Conservation (phyloP, 1,139 yeast genomes). For the Pichia norvegensis region DNA sequence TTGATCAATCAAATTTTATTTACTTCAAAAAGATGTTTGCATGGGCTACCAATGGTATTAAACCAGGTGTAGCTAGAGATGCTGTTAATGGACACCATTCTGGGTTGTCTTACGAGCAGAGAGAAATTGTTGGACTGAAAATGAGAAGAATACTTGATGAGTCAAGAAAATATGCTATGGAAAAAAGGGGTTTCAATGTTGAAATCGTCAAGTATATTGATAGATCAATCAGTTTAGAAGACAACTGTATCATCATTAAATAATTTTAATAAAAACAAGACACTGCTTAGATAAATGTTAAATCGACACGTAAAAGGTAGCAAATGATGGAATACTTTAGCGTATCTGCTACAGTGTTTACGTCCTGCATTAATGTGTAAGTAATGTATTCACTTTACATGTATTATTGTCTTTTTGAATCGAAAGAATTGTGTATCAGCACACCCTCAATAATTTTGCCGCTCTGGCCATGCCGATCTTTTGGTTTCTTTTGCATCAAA, state of each 20-base stretch:
- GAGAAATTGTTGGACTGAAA: conserved; percentile 52
- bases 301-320: too few species aligned
- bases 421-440: too few species aligned
- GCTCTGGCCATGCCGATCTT: too few species aligned
- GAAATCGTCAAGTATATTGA: conserved; percentile 54
- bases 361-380: too few species aligned
- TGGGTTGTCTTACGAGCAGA: conserved; percentile 36
- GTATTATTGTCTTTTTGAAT: too few species aligned
- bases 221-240: conserved; percentile 56
- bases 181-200: conserved; percentile 33
- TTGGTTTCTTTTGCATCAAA: too few species aligned
- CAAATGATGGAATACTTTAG: too few species aligned
- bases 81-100: conserved; percentile 36
- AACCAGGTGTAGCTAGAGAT: conserved; percentile 32
- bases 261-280: too few species aligned
- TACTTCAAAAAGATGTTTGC: conserved; percentile 60
- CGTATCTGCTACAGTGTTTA: too few species aligned
- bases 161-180: conserved; percentile 45
- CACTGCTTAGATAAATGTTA: too few species aligned
- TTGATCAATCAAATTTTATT: conserved; percentile 37
- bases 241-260: conserved; percentile 47
- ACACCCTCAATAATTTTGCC: too few species aligned
- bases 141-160: conserved; percentile 69
- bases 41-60: conserved; percentile 77
- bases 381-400: too few species aligned